Conservation (phyloP, 2,329 filamentous ascomycete genomes). For the Amauroascus verrucosus region DNA sequence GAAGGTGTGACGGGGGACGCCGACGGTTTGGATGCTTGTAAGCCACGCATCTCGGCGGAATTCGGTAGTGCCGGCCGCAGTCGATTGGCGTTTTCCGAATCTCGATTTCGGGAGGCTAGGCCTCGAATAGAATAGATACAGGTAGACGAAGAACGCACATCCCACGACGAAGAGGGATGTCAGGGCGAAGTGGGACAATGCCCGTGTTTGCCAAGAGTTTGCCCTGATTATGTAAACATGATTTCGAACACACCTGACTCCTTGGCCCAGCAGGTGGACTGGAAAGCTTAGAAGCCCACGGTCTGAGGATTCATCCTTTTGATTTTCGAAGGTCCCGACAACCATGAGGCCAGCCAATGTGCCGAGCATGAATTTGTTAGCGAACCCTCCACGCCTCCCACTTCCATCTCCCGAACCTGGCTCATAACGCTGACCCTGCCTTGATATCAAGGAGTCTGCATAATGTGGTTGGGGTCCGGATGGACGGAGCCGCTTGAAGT, state of each 20-base stretch:
- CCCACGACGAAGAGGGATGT: constrained; percentile 43
- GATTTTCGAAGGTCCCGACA: constrained; percentile 65
- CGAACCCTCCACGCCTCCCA: constrained; percentile 42
- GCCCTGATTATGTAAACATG: constrained; percentile 19
- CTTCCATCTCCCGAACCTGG: constrained; percentile 28
- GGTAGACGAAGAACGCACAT: constrained; percentile 47
- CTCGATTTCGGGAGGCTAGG: constrained; percentile 43
- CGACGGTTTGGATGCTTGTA: constrained; percentile 83
- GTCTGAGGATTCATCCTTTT: constrained; percentile 48
- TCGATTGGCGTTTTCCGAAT: constrained; percentile 19
- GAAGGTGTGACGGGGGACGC: constrained; percentile 80
- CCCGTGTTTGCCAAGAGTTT: constrained; percentile 31
- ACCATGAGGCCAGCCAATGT: constrained; percentile 89
- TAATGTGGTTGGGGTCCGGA: constrained; percentile 27
- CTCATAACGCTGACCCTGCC: constrained; percentile 24
- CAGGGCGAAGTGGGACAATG: constrained; percentile 39
- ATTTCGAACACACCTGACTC: constrained; percentile 20
- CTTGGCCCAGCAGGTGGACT: constrained; percentile 44
- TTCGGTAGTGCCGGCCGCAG: constrained; percentile 68
- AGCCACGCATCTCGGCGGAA: constrained; percentile 84
- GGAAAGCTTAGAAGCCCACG: constrained; percentile 60
- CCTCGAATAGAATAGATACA: constrained; percentile 48
- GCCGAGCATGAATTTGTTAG: constrained; percentile 78
- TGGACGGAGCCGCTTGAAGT: constrained; percentile 35
- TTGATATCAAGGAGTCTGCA: constrained; percentile 25